Evolutionary conservation across 805 yeast genomes (phyloP), one percentile per base, ranked within the genome.

Genomic region (Barnettozyma botsteinii): DNA sequence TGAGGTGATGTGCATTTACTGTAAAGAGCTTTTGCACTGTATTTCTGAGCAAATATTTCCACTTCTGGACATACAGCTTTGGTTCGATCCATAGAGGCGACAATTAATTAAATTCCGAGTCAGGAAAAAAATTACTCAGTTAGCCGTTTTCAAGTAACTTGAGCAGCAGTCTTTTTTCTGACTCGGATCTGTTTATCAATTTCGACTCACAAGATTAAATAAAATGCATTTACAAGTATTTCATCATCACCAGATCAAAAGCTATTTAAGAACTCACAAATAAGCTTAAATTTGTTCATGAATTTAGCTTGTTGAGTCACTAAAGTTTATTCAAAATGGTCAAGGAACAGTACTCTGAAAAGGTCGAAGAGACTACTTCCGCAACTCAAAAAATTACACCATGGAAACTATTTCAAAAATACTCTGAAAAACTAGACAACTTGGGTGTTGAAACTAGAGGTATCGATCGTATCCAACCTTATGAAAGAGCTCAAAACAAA

Each of bases 401-500:
- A 21, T 55, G 51, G 53, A 28, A 26, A 4, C 15, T 50, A 7
- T 41, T 55, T 7, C 51, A 48, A 33, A 50, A 46, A 37, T 61
- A 68, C 47, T 79, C 76, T 4, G 49, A 55, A 11, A 65, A 61
- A 48, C 53, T 81, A 2, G 87, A 81, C 47, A 50, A 71, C 0
- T 52, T 70, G 45, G 74, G 89, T 44, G 85, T 85, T 4, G 96
- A 87, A 58, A 64, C 79, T 4, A 69, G 88, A 45, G 96, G 96
- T 39, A 81, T 87, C 35, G 88, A 84, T 46, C 67, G 95, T 44
- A 76, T 83, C 24, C 63, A 72, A 30, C 84, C 93, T 0, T 67
- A 78, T 46, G 85, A 82, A 35, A 62, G 89, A 43, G 70, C 81
- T n/a, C 56, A 65, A 4, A 48, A 55, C 23, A 56, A 51, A 26